Evolutionary conservation across 2,329 filamentous ascomycete species (phyloP).

Genomic region (Penicillium freii): DNA sequence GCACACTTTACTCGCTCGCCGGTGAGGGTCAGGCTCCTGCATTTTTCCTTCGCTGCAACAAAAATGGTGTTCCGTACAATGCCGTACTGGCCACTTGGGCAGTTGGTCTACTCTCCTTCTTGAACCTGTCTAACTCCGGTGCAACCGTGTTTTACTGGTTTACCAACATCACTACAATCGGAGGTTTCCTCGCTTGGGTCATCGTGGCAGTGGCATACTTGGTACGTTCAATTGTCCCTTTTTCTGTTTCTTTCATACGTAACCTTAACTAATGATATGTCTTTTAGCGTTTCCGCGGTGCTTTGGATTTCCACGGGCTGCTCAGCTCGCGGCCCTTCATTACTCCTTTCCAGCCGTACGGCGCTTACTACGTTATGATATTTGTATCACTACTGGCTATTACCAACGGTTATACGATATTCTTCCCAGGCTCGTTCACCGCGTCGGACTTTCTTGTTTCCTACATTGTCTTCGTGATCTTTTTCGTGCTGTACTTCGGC

Average conservation of each 20-base stretch:
- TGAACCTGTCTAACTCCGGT: slow-evolving; percentile 38
- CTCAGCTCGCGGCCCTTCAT: slow-evolving; percentile 51
- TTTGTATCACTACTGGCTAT: slow-evolving; percentile 52
- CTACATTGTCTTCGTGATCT: slow-evolving; percentile 57
- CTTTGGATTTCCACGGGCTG: slow-evolving; percentile 50
- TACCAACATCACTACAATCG: slow-evolving; percentile 41
- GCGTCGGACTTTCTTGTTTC: slow-evolving; percentile 52
- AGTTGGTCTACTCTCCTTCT: slow-evolving; percentile 34
- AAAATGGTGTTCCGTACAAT: slow-evolving; percentile 54
- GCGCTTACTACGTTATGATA: slow-evolving; percentile 50
- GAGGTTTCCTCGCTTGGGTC: slow-evolving; percentile 42
- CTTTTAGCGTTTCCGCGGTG: slow-evolving; percentile 54
- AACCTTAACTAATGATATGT: not conserved
- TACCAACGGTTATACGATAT: slow-evolving; percentile 58
- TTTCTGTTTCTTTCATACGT: slow-evolving; percentile 35
- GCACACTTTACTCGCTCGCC: slow-evolving; percentile 52
- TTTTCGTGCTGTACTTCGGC: slow-evolving; percentile 42
- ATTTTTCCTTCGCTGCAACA: slow-evolving; percentile 43
- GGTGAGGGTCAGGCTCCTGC: slow-evolving; percentile 39
- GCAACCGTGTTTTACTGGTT: slow-evolving; percentile 44
- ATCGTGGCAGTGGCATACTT: slow-evolving; percentile 47
- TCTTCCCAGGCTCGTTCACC: slow-evolving; percentile 49
- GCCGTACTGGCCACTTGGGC: slow-evolving; percentile 44
- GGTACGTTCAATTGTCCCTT: slow-evolving; percentile 35
- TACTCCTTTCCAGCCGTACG: slow-evolving; percentile 53